Evolutionary conservation across 2,329 filamentous ascomycete genomes (phyloP), one percentile per base, ranked within the genome.

Genomic region (Bipolaris oryzae): DNA sequence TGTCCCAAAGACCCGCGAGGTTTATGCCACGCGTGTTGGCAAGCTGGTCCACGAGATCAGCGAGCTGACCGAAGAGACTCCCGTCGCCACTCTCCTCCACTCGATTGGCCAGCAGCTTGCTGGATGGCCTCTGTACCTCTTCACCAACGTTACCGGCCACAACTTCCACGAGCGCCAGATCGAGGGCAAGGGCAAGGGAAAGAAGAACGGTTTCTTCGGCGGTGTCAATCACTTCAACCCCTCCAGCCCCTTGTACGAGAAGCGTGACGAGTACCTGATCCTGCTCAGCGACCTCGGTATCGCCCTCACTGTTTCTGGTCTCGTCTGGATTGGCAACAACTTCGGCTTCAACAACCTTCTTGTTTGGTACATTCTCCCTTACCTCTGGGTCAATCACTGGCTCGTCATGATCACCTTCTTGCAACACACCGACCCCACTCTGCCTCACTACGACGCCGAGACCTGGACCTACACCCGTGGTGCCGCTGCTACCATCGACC

Each of bases 311-410:
- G 79, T 80, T 53, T 80, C 83, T 58, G 81, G 79, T 49, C 84
- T 96, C 58, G 84, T 85, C 78, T 84, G 83, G 70, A 81, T 97
- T 64, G 88, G 88, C 70, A 87, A 87, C 77, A 90, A 79, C 54
- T 97, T 89, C 69, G 95, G 95, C 73, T 94, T 88, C 83, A 76
- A 82, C 74, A 98, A 97, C 82, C 82, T 98, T 76, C 80, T 90
- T 58, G 89, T 99, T 62, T 98, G 95, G 94, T 99, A 99, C 81
- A 87, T 93, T 73, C 74, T 96, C 57, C 95, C 95, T 35, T 99
- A 98, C 78, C 84, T 97, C 60, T 97, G 94, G 94, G 93, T 97
- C 54, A 96, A 98, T 86, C 92, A 97, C 86, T 98, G 94, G 94
- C 89, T 98, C 54, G 93, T 98, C 67, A 93, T 93, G 76, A 98